phyloP scores from a whole-genome alignment of 177 flowering plant species.

The Telopea speciosissima region DNA sequence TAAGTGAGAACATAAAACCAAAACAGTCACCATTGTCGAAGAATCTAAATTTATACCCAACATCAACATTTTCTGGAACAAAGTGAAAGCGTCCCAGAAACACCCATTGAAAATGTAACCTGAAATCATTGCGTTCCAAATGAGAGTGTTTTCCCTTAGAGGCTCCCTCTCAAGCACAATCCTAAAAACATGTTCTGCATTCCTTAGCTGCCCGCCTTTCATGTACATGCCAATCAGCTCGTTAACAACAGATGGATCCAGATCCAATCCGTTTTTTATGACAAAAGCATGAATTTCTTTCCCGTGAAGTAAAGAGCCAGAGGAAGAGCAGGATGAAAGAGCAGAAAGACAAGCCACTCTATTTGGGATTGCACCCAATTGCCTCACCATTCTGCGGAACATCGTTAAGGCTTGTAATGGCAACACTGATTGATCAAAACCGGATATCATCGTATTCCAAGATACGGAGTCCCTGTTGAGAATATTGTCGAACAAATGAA shows the following conservation, averaged over 20 bases:
- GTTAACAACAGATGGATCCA: slow-evolving; percentile 32
- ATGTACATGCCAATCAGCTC: slow-evolving; percentile 45
- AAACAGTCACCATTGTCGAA: slow-evolving; percentile 28
- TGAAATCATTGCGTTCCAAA: slow-evolving; percentile 43
- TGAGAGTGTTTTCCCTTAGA: slow-evolving; percentile 21
- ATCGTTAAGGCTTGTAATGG: slow-evolving; percentile 19
- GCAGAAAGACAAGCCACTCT: slow-evolving; percentile 35
- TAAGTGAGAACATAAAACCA: slow-evolving; percentile 29
- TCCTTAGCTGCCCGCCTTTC: slow-evolving; percentile 32
- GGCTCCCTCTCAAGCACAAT: slow-evolving; percentile 7
- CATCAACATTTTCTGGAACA: slow-evolving; percentile 27
- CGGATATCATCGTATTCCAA: slow-evolving; percentile 45
- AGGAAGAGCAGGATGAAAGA: slow-evolving; percentile 34
- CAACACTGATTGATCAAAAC: slow-evolving; percentile 26
- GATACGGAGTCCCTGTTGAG: slow-evolving; percentile 29
- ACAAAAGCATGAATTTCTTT: slow-evolving; percentile 38
- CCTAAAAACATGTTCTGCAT: slow-evolving; percentile 29
- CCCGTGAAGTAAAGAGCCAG: slow-evolving; percentile 25
- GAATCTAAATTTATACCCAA: slow-evolving; percentile 26
- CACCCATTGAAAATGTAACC: slow-evolving; percentile 35
- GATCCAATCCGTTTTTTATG: slow-evolving; percentile 29
- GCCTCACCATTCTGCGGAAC: slow-evolving; percentile 28
- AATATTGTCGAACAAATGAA: slow-evolving; percentile 39
- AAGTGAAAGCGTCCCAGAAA: slow-evolving; percentile 19
- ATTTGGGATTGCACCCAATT: slow-evolving; percentile 20